These are phyloP conservation scores for Artemisia argyi DNA, from an alignment of 129 eudicot species.

Conservation along the genomic window DNA sequence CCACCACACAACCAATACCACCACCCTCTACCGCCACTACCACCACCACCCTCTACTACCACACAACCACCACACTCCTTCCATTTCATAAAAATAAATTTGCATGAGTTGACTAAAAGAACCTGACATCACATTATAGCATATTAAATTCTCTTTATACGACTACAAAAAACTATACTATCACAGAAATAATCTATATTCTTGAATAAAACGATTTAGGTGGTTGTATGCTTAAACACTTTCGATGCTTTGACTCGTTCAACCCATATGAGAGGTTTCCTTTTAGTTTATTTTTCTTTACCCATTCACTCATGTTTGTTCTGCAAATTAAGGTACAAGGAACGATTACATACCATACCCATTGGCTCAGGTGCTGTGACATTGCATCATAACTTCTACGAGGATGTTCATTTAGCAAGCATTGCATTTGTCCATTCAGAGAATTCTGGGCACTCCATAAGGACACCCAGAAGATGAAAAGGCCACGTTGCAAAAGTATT, in stretches of 20 bases:
- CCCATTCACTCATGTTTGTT: background rate
- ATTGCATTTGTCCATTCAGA: constrained; percentile 36
- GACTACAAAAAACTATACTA: too few species aligned
- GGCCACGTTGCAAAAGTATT: constrained; percentile 35
- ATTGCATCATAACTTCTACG: constrained; percentile 68
- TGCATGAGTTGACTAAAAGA: constrained; percentile 15
- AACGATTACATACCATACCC: constrained; percentile 76
- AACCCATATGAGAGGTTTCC: background rate
- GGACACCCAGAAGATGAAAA: constrained; percentile 38
- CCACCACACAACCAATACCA: too few species aligned
- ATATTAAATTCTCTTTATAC: background rate
- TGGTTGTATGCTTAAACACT: too few species aligned
- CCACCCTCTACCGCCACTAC: too few species aligned
- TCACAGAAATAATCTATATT: too few species aligned
- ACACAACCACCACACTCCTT: too few species aligned
- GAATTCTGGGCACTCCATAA: constrained; percentile 32
- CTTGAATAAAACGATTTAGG: too few species aligned
- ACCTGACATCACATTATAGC: constrained; percentile 24
- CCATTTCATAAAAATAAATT: background rate
- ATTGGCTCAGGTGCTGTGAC: constrained; percentile 89
- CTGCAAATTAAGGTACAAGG: background rate
- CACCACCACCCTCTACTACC: too few species aligned
- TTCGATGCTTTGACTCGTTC: too few species aligned
- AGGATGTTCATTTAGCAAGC: constrained; percentile 73
- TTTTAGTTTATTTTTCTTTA: background rate